Base-by-base conservation (phyloP, 108 stramenopile genomes). In the Pseudonitzschia delicatissima region DNA sequence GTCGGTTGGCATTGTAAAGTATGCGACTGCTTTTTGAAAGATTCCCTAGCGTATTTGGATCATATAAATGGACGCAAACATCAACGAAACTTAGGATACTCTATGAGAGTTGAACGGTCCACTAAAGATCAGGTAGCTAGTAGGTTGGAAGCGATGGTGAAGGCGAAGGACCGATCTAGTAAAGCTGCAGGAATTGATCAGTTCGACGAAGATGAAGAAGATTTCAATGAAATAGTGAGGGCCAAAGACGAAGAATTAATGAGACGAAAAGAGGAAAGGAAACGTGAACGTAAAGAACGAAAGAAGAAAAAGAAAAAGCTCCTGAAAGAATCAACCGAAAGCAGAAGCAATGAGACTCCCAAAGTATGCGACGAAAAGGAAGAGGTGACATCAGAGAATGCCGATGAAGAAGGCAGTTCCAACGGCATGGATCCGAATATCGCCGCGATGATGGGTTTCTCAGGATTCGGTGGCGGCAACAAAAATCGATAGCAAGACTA, bases 1-100 rank as follows among this genome's bases (percentile, higher is more conserved):
- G 88, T 94, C 1, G 97, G 96, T 7, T 98, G 94, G 93, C 96
- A 94, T 66, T 98, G 97, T 68, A 87, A 88, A 29, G 95, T 96
- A 5, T 98, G 98, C 76, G 95, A 96, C 67, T 97, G 96, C 62
- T 89, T 93, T 63, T 52, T 98, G 44, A 94, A 94, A 65, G 98
- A 98, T 69, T 90, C 87, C 18, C 75, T 87, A 31, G 90, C 92
- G 28, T 98, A 98, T 59, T 68, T 98, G 33, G 98, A 97, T 81
- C 98, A 98, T 69, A 93, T 97, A 62, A 76, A 76, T 51, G 68
- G 98, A 44, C 87, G 88, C 66, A 98, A 98, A 62, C 98, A 98
- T 81, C 96, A 97, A 72, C 72, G 91, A 13, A 86, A 91, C 42
- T 68, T 98, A 28, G 98, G 98, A 34, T 98, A 83, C 68, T 84